A percentile compares a stretch with the other conserved stretches of the same genome.
These are phyloP conservation scores for Taxillus chinensis DNA, from an alignment of 164 flowering plant species.

Conservation along the genomic window DNA sequence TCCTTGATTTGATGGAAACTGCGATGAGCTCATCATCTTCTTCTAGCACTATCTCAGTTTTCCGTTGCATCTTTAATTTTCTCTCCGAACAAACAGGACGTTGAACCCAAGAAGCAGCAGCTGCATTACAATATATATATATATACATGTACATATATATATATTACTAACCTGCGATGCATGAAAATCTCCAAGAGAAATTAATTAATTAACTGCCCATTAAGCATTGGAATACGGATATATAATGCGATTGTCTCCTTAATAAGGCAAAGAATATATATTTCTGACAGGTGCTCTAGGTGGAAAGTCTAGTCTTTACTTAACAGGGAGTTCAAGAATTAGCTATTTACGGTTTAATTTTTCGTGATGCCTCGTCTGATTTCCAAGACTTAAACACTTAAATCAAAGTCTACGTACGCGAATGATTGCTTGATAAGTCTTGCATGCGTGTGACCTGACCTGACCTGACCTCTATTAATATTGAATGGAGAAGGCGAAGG, in stretches of 20 bases:
- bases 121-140: no score
- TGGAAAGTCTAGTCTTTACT: conserved; percentile 4
- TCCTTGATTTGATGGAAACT: not conserved
- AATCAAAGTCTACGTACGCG: no score
- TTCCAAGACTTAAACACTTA: not conserved
- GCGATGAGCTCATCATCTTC: not conserved
- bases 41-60: not conserved
- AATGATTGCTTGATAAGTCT: no score
- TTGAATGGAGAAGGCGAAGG: no score
- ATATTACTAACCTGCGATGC: conserved; percentile 9
- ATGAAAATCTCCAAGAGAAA: conserved; percentile 3
- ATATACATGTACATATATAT: not conserved
- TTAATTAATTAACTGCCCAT: not conserved
- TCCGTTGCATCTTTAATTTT: not conserved
- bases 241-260: not conserved
- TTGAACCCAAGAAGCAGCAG: not conserved
- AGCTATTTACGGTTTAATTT: not conserved
- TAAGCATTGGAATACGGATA: not conserved
- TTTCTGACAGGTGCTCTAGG: not conserved
- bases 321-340: conserved; percentile 7
- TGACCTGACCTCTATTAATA: no score
- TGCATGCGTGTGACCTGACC: no score
- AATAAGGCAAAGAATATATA: not conserved
- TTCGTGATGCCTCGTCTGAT: not conserved
- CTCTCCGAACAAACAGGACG: not conserved